Percentiles rank a stretch among this genome's conserved stretches.
Conservation (phyloP, 2,329 filamentous ascomycete species). For the Lasiodiplodia sp. region DNA sequence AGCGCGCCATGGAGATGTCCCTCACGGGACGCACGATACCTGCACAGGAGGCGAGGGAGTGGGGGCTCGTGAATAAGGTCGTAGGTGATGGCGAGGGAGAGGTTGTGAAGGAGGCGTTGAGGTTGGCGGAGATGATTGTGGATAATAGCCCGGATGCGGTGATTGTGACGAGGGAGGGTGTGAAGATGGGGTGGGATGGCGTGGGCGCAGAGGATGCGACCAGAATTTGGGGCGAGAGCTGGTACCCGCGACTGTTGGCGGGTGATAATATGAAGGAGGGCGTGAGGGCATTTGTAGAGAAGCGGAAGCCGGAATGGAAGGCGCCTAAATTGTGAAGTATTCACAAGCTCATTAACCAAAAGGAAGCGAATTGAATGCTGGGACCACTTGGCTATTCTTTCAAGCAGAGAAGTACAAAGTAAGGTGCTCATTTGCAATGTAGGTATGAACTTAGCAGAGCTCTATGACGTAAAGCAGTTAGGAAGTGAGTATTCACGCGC, state of each 20-base stretch:
- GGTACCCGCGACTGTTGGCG: conserved; percentile 66
- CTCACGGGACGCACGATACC: conserved; percentile 37
- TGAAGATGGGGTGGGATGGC: conserved; percentile 76
- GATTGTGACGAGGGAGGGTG: conserved; percentile 74
- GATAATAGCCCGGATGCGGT: conserved; percentile 77
- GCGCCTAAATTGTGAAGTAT: conserved; percentile 47
- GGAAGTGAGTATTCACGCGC: not conserved
- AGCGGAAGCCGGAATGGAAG: conserved; percentile 72
- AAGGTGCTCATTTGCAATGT: not conserved
- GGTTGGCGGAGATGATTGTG: conserved; percentile 67
- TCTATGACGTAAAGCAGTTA: not conserved
- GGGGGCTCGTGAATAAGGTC: conserved; percentile 39
- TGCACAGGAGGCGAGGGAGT: conserved; percentile 36
- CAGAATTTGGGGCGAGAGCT: conserved; percentile 62
- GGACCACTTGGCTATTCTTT: not conserved
- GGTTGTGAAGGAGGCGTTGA: conserved; percentile 66
- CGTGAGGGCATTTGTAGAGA: conserved; percentile 77
- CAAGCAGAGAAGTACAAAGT: not conserved
- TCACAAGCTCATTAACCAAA: no score
- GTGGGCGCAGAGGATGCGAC: conserved; percentile 70
- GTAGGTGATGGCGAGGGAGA: conserved; percentile 38
- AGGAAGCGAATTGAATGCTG: not conserved
- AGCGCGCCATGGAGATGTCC: conserved; percentile 39
- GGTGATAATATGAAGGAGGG: conserved; percentile 80
- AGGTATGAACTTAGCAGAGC: not conserved